A percentile compares a stretch with the other conserved stretches of the same genome.
These are phyloP conservation scores for Licmophora abbreviata DNA, from an alignment of 108 stramenopile species.

Conservation along the genomic window DNA sequence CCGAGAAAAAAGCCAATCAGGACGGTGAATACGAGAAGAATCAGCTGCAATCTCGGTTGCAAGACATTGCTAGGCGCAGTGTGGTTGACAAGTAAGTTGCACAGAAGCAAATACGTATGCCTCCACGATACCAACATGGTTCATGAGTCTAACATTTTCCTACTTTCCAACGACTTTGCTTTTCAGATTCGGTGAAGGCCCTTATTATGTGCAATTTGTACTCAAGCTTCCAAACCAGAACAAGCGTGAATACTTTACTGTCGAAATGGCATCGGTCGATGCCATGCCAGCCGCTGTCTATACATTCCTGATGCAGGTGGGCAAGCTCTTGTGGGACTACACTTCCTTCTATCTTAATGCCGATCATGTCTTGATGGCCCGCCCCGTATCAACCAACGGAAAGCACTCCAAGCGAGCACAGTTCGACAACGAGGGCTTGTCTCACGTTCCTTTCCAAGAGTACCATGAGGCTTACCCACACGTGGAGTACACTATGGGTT, in stretches of 20 bases:
- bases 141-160: too few relatives aligned
- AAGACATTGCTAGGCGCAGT: too few relatives aligned
- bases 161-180: too few relatives aligned
- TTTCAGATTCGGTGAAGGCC: conserved; percentile 1
- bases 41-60: too few relatives aligned
- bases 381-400: neutral
- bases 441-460: conserved; percentile 63
- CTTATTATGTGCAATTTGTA: neutral
- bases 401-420: neutral
- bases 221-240: neutral
- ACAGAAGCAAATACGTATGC: too few relatives aligned
- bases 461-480: conserved; percentile 68
- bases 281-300: conserved; percentile 45
- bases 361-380: conserved; percentile 35
- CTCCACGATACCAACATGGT: too few relatives aligned
- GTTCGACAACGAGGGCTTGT: conserved; percentile 41
- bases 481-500: conserved; percentile 60
- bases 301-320: conserved; percentile 44
- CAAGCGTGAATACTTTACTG: conserved; percentile 2
- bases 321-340: conserved; percentile 34
- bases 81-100: too few relatives aligned
- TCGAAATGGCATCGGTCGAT: conserved; percentile 35
- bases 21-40: too few relatives aligned
- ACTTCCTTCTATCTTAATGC: conserved; percentile 36
- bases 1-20: too few relatives aligned